Conservation (phyloP, 2,329 filamentous ascomycete species). For the Bipolaris bicolor region DNA sequence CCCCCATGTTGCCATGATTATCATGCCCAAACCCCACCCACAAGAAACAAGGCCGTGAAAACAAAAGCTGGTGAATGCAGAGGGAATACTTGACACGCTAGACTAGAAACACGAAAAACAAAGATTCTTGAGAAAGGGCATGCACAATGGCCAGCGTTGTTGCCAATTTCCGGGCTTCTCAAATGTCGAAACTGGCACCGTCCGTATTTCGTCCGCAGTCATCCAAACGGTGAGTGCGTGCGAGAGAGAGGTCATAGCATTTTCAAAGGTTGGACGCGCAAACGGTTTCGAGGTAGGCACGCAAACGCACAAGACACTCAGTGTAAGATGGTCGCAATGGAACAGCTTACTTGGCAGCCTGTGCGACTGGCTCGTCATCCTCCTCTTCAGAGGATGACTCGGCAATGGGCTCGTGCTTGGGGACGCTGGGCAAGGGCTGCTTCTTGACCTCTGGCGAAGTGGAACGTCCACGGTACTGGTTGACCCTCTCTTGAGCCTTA, state of each 20-base stretch:
- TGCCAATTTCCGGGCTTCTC: constrained; percentile 39
- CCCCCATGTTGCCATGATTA: constrained; percentile 22
- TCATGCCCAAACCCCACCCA: constrained; percentile 23
- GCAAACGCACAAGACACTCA: neutral
- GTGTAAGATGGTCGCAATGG: neutral
- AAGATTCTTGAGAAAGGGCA: constrained; percentile 35
- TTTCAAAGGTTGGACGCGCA: neutral
- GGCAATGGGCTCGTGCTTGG: constrained; percentile 21
- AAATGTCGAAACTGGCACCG: constrained; percentile 24
- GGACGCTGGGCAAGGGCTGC: constrained; percentile 25
- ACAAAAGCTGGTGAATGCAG: constrained; percentile 15
- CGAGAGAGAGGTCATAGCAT: constrained; percentile 2
- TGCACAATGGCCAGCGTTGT: constrained; percentile 27
- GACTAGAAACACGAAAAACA: constrained; percentile 20
- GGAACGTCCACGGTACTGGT: constrained; percentile 48
- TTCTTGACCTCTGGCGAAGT: constrained; percentile 42
- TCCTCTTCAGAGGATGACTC: constrained; percentile 17
- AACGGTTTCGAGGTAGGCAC: neutral
- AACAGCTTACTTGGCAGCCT: constrained; percentile 36
- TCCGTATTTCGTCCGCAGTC: constrained; percentile 29
- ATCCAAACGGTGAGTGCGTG: constrained; percentile 30
- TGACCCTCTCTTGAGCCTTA: constrained; percentile 62
- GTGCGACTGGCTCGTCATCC: constrained; percentile 26
- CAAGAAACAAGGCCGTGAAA: constrained; percentile 17
- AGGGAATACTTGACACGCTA: constrained; percentile 31